Percentiles rank a stretch among this genome's conserved stretches.
phyloP scores from a whole-genome alignment of 108 stramenopile genomes.

The Fragilaria crotonensis region DNA sequence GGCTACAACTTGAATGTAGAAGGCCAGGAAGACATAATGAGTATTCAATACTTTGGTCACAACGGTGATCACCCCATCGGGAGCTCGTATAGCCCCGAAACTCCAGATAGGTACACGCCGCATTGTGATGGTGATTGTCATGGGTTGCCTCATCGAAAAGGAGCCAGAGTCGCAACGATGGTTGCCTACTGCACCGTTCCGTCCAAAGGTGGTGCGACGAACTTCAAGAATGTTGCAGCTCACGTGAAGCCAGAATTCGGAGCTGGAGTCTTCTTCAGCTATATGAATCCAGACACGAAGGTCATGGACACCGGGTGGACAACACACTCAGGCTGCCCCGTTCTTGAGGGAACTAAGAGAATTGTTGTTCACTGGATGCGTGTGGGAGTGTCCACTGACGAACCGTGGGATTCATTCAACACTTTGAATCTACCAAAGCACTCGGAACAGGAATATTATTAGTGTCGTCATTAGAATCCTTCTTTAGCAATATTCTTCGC shows the following conservation, averaged over 20 bases:
- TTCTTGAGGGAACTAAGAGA: conserved; percentile 76
- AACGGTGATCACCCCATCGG: conserved; percentile 19
- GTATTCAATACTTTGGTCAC: conserved; percentile 74
- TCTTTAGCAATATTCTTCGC: conserved; percentile 70
- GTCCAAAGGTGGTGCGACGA: conserved; percentile 71
- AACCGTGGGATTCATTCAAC: conserved; percentile 77
- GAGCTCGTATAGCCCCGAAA: neutral
- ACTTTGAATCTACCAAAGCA: too few relatives aligned
- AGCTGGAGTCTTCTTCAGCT: conserved; percentile 75
- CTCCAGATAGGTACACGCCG: conserved; percentile 75
- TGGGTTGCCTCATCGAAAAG: conserved; percentile 52
- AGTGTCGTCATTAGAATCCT: too few relatives aligned
- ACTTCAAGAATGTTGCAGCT: conserved; percentile 71
- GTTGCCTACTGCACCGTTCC: conserved; percentile 89
- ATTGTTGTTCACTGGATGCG: conserved; percentile 84
- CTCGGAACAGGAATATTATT: too few relatives aligned
- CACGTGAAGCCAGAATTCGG: conserved; percentile 69
- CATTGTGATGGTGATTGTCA: conserved; percentile 87
- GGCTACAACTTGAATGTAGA: conserved; percentile 46
- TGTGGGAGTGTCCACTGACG: conserved; percentile 65
- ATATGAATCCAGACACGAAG: conserved; percentile 54
- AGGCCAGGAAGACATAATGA: conserved; percentile 84
- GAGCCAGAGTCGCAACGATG: conserved; percentile 85
- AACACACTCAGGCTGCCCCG: conserved; percentile 84
- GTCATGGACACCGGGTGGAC: conserved; percentile 68